phyloP scores from a whole-genome alignment of 1,284 basidiomycete genomes.

The Boletellus deceptivus region DNA sequence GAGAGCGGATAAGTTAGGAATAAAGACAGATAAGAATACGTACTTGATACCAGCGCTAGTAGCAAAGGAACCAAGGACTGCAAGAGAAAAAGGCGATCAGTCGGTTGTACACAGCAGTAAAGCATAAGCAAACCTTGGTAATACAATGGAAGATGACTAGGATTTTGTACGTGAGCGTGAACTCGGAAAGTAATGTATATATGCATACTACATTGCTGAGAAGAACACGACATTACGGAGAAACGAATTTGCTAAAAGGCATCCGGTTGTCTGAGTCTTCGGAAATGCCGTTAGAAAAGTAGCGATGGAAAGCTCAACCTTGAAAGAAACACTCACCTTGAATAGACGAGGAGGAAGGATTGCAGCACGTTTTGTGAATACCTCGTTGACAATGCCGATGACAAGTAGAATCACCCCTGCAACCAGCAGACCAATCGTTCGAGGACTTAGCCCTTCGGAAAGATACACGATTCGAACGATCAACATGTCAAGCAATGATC shows the following conservation, averaged over 20 bases:
- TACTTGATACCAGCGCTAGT: constrained; percentile 3
- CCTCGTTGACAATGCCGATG: constrained; percentile 60
- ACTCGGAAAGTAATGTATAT: not conserved
- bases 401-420: constrained; percentile 63
- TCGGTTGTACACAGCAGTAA: not conserved
- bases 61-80: constrained; percentile 1
- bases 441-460: constrained; percentile 35
- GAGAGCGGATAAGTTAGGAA: too few species aligned
- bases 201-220: constrained; percentile 32
- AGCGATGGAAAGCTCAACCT: not conserved
- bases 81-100: not conserved
- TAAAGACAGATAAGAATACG: not conserved
- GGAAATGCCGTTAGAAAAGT: not conserved
- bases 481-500: too few species aligned
- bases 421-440: constrained; percentile 69
- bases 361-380: constrained; percentile 68
- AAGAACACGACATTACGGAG: constrained; percentile 70
- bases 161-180: not conserved
- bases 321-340: constrained; percentile 41
- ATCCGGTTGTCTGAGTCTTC: constrained; percentile 57
- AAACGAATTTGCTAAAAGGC: constrained; percentile 57
- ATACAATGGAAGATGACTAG: constrained; percentile 65
- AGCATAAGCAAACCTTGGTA: constrained; percentile 46
- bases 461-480: too few species aligned
- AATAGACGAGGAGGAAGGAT: constrained; percentile 82